Percentiles rank a stretch among this genome's conserved stretches.
These are phyloP conservation scores for Myxozyma mucilagina DNA, from an alignment of 805 yeast genomes.

Conservation along the genomic window DNA sequence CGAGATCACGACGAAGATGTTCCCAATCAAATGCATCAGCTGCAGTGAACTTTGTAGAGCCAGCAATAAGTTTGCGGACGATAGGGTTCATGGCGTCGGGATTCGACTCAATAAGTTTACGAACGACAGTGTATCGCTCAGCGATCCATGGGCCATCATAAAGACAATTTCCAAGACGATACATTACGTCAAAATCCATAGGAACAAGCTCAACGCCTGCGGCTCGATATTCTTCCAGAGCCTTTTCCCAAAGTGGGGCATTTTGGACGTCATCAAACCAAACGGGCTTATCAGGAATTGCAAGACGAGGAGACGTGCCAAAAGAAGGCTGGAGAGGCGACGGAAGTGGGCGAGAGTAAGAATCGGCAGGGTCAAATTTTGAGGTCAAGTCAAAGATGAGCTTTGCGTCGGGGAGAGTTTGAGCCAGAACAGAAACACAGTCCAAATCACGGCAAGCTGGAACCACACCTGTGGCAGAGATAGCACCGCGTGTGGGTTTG, in stretches of 20 bases:
- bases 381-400: constrained; percentile 68
- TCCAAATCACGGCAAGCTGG: constrained; percentile 98
- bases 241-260: constrained; percentile 62
- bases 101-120: constrained; percentile 59
- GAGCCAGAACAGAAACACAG: constrained; percentile 82
- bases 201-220: constrained; percentile 62
- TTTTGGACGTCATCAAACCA: constrained; percentile 88
- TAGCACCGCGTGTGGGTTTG: constrained; percentile 86
- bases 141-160: constrained; percentile 99
- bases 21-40: constrained; percentile 83
- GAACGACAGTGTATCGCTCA: constrained; percentile 84
- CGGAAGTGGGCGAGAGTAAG: constrained; percentile 78
- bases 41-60: constrained; percentile 77
- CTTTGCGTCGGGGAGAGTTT: constrained; percentile 82
- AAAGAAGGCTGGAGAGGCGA: constrained; percentile 60
- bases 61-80: constrained; percentile 68
- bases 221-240: constrained; percentile 54
- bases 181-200: constrained; percentile 70
- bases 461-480: constrained; percentile 87
- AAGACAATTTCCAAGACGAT: constrained; percentile 79
- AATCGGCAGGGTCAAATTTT: constrained; percentile 69
- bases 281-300: constrained; percentile 67
- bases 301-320: constrained; percentile 62
- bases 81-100: constrained; percentile 74
- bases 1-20: constrained; percentile 78